Conservation (phyloP, 2,329 filamentous ascomycete species). For the Claviceps pusilla region DNA sequence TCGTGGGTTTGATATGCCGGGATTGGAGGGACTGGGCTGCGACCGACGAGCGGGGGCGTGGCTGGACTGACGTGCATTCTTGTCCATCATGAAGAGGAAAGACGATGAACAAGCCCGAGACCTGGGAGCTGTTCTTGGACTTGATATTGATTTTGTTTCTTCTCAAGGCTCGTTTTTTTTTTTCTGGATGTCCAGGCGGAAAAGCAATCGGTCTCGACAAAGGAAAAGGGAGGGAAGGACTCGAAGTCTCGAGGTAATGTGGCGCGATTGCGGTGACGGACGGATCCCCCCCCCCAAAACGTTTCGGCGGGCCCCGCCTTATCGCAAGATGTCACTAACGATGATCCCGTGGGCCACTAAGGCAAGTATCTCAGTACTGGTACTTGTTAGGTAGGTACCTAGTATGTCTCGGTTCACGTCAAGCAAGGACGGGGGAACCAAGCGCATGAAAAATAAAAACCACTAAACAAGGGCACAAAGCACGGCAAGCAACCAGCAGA, state of each 20-base stretch:
- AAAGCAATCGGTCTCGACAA: neutral
- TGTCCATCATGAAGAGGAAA: conserved; percentile 12
- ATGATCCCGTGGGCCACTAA: neutral
- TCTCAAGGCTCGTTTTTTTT: neutral
- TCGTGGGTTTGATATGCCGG: conserved; percentile 18
- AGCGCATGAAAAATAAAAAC: neutral
- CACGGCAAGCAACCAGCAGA: neutral
- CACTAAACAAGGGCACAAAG: neutral
- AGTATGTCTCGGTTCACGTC: neutral
- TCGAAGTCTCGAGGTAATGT: neutral
- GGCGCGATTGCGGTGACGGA: neutral
- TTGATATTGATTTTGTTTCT: neutral
- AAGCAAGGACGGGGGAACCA: neutral
- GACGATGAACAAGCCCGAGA: too few relatives aligned
- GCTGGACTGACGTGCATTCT: conserved; percentile 13
- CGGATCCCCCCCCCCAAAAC: neutral
- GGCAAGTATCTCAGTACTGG: too few relatives aligned
- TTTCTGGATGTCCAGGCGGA: neutral
- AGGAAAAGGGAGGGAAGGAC: neutral
- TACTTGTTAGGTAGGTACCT: too few relatives aligned
- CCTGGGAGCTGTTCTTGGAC: too few relatives aligned
- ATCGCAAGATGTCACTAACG: conserved; percentile 1
- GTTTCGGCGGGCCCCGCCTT: conserved; percentile 4
- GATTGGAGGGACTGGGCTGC: conserved; percentile 13
- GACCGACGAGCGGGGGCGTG: conserved; percentile 12